Conservation (phyloP, 345 rosid species). For the Orychophragmus violaceus region DNA sequence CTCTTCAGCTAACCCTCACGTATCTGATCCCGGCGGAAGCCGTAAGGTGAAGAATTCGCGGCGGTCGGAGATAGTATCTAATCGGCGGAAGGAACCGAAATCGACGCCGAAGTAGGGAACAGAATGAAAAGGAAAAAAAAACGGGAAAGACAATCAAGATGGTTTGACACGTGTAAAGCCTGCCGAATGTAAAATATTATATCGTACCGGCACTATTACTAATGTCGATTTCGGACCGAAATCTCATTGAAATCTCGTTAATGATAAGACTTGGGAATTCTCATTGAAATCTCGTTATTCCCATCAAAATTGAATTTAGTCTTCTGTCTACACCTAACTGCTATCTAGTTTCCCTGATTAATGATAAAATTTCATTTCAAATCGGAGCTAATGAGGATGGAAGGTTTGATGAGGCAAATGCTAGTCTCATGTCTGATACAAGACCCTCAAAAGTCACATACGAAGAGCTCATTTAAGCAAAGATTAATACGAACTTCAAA, state of each 20-base stretch:
- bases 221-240: neutral
- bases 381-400: conserved; percentile 72
- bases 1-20: neutral
- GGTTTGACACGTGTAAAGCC: conserved; percentile 12
- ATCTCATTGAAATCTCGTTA: too few species aligned
- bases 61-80: neutral
- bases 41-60: neutral
- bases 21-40: neutral
- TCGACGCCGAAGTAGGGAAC: neutral
- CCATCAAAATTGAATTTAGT: too few species aligned
- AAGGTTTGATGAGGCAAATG: conserved; percentile 85
- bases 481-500: conserved; percentile 5
- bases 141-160: neutral
- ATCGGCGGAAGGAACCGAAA: neutral
- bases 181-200: neutral
- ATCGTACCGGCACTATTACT: neutral
- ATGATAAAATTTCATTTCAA: conserved; percentile 44
- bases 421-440: conserved; percentile 79
- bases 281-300: too few species aligned
- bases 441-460: conserved; percentile 95
- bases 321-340: too few species aligned
- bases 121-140: neutral
- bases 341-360: too few species aligned
- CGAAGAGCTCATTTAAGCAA: conserved; percentile 79
- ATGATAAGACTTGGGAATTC: too few species aligned